Evolutionary conservation across 2,329 filamentous ascomycete genomes (phyloP).

Genomic region (Tolypocladium ovalisporum): DNA sequence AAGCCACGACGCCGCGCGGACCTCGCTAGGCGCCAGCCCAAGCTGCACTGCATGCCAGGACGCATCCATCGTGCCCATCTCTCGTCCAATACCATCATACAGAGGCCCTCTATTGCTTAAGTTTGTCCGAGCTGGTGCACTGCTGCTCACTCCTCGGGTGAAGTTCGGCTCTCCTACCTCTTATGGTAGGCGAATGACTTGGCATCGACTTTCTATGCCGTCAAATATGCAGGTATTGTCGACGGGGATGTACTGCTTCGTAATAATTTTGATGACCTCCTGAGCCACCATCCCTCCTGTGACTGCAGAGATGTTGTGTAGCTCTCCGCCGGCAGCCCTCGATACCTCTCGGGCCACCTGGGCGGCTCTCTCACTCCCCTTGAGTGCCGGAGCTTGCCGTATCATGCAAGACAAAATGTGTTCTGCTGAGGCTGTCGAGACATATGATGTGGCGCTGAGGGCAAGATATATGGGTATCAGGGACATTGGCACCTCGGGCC

Average conservation of each 20-base stretch:
- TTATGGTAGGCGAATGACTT: conserved; percentile 40
- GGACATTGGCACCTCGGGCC: conserved; percentile 40
- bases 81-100: neutral
- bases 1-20: neutral
- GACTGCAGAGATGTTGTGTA: conserved; percentile 85
- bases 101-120: neutral
- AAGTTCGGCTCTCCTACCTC: neutral
- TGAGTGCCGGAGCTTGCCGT: conserved; percentile 34
- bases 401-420: conserved; percentile 40
- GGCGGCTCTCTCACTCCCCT: conserved; percentile 35
- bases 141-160: neutral
- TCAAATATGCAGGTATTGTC: conserved; percentile 64
- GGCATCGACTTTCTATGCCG: conserved; percentile 52
- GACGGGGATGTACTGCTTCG: conserved; percentile 60
- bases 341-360: conserved; percentile 56
- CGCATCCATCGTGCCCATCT: neutral
- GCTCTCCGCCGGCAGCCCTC: conserved; percentile 69
- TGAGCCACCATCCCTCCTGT: conserved; percentile 92
- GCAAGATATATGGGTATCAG: conserved; percentile 61
- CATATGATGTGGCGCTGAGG: conserved; percentile 42
- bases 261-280: conserved; percentile 85
- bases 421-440: conserved; percentile 30
- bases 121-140: neutral
- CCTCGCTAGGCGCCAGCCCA: neutral
- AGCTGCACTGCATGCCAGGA: neutral